Percentiles rank a stretch among this genome's conserved stretches.
These are phyloP conservation scores for Cucumis sativus DNA, from an alignment of 306 rosid species.

Conservation along the genomic window Cucumber_9930_V3 NC_026656.2:21314001-21314500, in stretches of 20 bases:
- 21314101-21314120: not conserved
- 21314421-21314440: slow-evolving; percentile 32
- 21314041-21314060: not conserved
- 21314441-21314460: slow-evolving; percentile 26
- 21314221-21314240: not conserved
- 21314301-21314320: not conserved
- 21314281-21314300: too few species aligned
- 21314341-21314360: not conserved
- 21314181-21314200: slow-evolving; percentile 8
- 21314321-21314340: not conserved
- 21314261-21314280: not conserved
- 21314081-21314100: not conserved
- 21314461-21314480: slow-evolving; percentile 27
- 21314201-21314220: not conserved
- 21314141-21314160: not conserved
- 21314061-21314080: not conserved
- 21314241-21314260: slow-evolving; percentile 6
- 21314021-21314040: slow-evolving; percentile 56
- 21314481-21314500: not conserved
- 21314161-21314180: slow-evolving; percentile 10
- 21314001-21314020: slow-evolving; percentile 56
- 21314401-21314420: slow-evolving; percentile 17
- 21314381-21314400: slow-evolving; percentile 23
- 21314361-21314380: not conserved
- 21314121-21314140: not conserved